Evolutionary conservation across 768 basidiomycete species (phyloP), one percentile per base, ranked within the genome.

Genomic region (Suillus luteus): DNA sequence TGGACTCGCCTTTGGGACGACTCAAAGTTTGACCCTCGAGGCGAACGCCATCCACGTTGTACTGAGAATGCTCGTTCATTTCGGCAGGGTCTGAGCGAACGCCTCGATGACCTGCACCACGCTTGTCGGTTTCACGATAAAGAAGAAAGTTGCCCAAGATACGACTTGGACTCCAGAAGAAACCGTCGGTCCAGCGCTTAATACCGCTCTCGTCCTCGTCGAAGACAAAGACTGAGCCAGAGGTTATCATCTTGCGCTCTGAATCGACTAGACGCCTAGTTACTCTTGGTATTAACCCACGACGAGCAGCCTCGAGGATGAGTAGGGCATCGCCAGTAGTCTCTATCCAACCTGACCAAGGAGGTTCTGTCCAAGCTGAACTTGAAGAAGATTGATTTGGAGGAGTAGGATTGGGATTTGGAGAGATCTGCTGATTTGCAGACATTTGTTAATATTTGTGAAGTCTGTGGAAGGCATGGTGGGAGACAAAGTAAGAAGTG

Each of bases 111-210:
- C 87, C 85, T 17, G 85, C 81, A 22, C 88, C 88, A 59, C 88
- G 81, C 77, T 93, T 94, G 75, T 95, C 93, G 7, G 93, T 94
- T 78, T 97, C 93, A 66, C 95, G 90, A 78, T 98, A 98, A 66
- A 96, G 87, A 70, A 99, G 81, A 73, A 97, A 99, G 76, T 98
- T 98, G 70, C 93, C 93, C 64, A 97, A 80, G 33, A 97, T 97
- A 63, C 96, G 83, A 67, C 89, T 91, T 0, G 96, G 96, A 68
- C 90, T 92, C 96, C 96, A 97, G 73, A 91, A 91, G 73, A 92
- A 89, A n/a, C 95, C 95, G 77, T 99, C 96, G 1, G 96, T 99
- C 93, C 95, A 97, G 51, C 96, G 85, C 80, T 96, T 96, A 80
- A 99, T 99, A 33, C 95, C 95, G 71, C 92, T 94, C 78, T 96